phyloP scores from a whole-genome alignment of 2,329 filamentous ascomycete species.

The Pleomassaria siparia region DNA sequence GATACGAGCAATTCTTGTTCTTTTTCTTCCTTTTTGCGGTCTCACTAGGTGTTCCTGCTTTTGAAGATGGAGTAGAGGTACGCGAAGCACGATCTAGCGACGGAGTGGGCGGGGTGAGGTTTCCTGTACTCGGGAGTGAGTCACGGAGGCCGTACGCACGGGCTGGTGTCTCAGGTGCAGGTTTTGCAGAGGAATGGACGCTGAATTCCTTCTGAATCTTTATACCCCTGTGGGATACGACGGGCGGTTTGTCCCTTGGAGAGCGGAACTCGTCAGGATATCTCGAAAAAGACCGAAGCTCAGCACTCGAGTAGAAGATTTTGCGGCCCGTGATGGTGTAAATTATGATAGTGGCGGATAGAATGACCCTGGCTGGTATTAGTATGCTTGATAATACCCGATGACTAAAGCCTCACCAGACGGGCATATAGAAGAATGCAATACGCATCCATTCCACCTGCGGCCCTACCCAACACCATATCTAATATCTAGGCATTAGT shows the following conservation, averaged over 20 bases:
- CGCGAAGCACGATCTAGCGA: neutral
- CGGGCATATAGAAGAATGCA: constrained; percentile 71
- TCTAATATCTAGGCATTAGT: constrained; percentile 32
- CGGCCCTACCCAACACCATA: constrained; percentile 78
- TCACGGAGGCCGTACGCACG: constrained; percentile 25
- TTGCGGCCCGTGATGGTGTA: constrained; percentile 67
- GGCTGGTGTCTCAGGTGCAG: constrained; percentile 6
- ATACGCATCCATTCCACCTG: constrained; percentile 73
- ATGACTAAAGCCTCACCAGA: constrained; percentile 55
- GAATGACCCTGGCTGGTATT: constrained; percentile 49
- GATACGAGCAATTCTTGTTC: neutral
- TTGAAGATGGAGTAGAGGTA: constrained; percentile 3
- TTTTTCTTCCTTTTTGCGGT: neutral
- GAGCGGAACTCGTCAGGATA: no score
- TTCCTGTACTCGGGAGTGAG: constrained; percentile 33
- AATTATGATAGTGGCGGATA: constrained; percentile 63
- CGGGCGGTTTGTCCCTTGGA: no score
- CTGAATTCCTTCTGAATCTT: constrained; percentile 62
- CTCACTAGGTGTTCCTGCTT: neutral
- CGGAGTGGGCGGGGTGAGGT: constrained; percentile 9
- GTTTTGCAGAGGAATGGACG: constrained; percentile 46
- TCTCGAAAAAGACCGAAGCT: constrained; percentile 42
- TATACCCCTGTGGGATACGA: constrained; percentile 49
- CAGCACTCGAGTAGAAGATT: constrained; percentile 67
- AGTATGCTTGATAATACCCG: constrained; percentile 6